These are phyloP conservation scores for Rossbeevera mucosa DNA, from an alignment of 768 basidiomycete species.

Conservation along the genomic window DNA sequence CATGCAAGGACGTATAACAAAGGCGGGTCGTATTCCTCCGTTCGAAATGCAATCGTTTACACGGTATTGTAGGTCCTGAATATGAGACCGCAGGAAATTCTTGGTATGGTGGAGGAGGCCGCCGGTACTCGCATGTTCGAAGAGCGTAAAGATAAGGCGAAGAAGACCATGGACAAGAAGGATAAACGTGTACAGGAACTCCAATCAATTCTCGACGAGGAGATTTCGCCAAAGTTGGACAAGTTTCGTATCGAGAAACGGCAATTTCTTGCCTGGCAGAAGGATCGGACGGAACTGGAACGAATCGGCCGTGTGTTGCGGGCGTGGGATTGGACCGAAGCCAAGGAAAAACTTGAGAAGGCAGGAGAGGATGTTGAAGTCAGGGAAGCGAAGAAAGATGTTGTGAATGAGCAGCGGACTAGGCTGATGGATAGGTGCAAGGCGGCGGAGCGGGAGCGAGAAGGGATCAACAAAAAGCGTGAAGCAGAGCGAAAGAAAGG, in stretches of 20 bases:
- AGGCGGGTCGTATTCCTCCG: slow-evolving; percentile 44
- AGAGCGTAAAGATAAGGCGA: slow-evolving; percentile 94
- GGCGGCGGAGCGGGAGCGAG: slow-evolving; percentile 63
- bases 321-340: slow-evolving; percentile 85
- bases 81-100: slow-evolving; percentile 96
- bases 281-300: slow-evolving; percentile 83
- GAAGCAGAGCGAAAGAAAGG: slow-evolving; percentile 91
- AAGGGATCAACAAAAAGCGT: slow-evolving; percentile 64
- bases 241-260: slow-evolving; percentile 87
- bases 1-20: slow-evolving; percentile 99
- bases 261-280: slow-evolving; percentile 85
- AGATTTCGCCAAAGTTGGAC: slow-evolving; percentile 92
- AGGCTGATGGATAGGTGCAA: slow-evolving; percentile 50
- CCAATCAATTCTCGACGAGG: slow-evolving; percentile 71
- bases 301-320: slow-evolving; percentile 73
- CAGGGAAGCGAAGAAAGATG: slow-evolving; percentile 46
- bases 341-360: slow-evolving; percentile 43
- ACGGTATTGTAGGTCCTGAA: slow-evolving; percentile 61
- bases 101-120: slow-evolving; percentile 98
- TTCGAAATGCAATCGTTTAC: not conserved
- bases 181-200: slow-evolving; percentile 94
- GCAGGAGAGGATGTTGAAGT: slow-evolving; percentile 54
- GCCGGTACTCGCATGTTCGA: slow-evolving; percentile 99
- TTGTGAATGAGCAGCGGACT: slow-evolving; percentile 44
- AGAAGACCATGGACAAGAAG: slow-evolving; percentile 95